A percentile compares a stretch with the other conserved stretches of the same genome.
phyloP scores from a whole-genome alignment of 2,329 filamentous ascomycete species.

The Lojkania enalia region DNA sequence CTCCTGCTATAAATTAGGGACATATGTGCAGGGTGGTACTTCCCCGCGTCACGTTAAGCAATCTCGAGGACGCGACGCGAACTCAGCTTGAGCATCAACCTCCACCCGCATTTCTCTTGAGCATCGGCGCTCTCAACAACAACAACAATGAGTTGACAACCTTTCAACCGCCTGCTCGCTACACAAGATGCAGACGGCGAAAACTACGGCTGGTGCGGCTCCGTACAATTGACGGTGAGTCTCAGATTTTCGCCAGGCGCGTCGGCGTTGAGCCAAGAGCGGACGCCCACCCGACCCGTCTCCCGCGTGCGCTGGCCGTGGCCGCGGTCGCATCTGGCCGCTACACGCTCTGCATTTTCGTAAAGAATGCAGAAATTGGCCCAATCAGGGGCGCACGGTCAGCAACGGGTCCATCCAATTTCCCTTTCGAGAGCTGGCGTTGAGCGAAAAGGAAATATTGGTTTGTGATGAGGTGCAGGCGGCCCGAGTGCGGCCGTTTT shows the following conservation, averaged over 20 bases:
- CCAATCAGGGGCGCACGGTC: constrained; percentile 26
- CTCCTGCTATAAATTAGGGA: too few species aligned
- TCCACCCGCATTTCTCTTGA: too few species aligned
- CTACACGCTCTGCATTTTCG: constrained; percentile 5
- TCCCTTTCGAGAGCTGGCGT: constrained; percentile 19
- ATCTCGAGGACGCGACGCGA: too few species aligned
- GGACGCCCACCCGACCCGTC: neutral
- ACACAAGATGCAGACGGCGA: too few species aligned
- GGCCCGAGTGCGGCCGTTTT: constrained; percentile 14
- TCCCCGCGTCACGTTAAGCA: too few species aligned
- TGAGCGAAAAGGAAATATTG: constrained; percentile 29
- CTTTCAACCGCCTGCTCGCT: too few species aligned
- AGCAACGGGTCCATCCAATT: constrained; percentile 15
- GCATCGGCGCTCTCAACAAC: too few species aligned
- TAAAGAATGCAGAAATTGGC: constrained; percentile 12
- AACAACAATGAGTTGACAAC: too few species aligned
- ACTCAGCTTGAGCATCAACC: too few species aligned
- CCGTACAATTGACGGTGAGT: constrained; percentile 1
- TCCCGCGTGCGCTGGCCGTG: neutral
- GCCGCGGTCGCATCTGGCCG: neutral
- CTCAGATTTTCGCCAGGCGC: constrained; percentile 1
- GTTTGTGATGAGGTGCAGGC: constrained; percentile 37
- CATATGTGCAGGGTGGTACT: too few species aligned
- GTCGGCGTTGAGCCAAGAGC: constrained; percentile 2
- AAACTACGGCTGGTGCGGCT: too few species aligned